phyloP scores from a whole-genome alignment of 1,139 yeast genomes.

The Barnettozyma hawaiiensis region DNA sequence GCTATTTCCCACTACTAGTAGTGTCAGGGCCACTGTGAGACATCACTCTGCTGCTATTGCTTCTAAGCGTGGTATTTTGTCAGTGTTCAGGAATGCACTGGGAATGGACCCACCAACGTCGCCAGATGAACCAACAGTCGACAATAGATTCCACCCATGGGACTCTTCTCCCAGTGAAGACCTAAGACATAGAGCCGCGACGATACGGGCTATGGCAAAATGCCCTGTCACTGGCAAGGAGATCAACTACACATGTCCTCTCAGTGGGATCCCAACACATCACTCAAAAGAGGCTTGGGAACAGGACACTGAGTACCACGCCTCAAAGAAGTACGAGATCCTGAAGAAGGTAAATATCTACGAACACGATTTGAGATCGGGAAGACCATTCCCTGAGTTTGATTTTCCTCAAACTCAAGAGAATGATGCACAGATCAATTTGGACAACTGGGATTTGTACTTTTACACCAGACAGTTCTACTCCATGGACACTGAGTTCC shows the following conservation, averaged over 20 bases:
- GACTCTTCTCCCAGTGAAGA: slow-evolving; percentile 89
- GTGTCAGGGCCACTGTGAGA: slow-evolving; percentile 5
- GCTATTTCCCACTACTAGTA: slow-evolving; percentile 3
- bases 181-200: slow-evolving; percentile 85
- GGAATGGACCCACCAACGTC: slow-evolving; percentile 61
- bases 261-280: slow-evolving; percentile 94
- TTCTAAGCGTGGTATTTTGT: slow-evolving; percentile 34
- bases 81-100: slow-evolving; percentile 49
- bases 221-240: slow-evolving; percentile 87
- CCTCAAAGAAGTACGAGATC: slow-evolving; percentile 57
- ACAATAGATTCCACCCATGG: slow-evolving; percentile 75
- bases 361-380: slow-evolving; percentile 92
- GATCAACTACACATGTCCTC: slow-evolving; percentile 84
- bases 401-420: slow-evolving; percentile 84
- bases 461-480: slow-evolving; percentile 89
- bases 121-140: slow-evolving; percentile 57
- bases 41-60: background rate
- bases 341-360: slow-evolving; percentile 84
- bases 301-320: slow-evolving; percentile 67
- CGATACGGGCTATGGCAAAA: slow-evolving; percentile 77
- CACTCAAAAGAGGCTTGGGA: slow-evolving; percentile 89
- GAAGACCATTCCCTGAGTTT: slow-evolving; percentile 91
- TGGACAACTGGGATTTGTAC: slow-evolving; percentile 86
- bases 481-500: slow-evolving; percentile 96
- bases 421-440: slow-evolving; percentile 69